A percentile compares a stretch with the other conserved stretches of the same genome.
These are phyloP conservation scores for Syzygium malaccense DNA, from an alignment of 441 rosid species.

Conservation along the genomic window DNA sequence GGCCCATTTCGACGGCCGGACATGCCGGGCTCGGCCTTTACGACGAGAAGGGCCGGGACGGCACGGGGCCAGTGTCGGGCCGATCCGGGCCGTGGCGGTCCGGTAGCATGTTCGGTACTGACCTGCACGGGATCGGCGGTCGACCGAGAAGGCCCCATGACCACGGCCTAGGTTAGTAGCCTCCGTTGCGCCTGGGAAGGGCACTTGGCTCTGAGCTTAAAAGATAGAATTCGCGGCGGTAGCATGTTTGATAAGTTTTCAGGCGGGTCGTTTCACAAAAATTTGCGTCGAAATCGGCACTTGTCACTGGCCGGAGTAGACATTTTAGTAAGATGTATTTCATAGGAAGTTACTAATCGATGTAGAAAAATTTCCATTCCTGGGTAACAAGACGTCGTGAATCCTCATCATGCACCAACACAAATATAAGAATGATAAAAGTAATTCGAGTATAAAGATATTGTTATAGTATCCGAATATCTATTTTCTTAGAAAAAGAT, in stretches of 20 bases:
- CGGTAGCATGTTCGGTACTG: background rate
- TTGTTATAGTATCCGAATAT: background rate
- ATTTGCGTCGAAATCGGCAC: background rate
- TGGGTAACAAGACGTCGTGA: background rate
- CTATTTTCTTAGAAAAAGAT: background rate
- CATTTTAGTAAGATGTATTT: background rate
- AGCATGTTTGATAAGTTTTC: background rate
- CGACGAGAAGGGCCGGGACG: background rate
- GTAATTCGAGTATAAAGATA: background rate
- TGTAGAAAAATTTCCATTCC: background rate
- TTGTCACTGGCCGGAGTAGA: background rate
- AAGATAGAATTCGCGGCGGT: background rate
- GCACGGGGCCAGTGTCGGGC: too few relatives aligned
- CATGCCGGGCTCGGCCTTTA: background rate
- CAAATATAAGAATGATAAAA: background rate
- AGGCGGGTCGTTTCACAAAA: background rate
- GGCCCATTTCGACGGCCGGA: background rate
- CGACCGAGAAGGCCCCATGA: accelerated
- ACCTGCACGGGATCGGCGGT: accelerated
- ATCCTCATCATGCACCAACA: background rate
- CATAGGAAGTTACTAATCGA: background rate
- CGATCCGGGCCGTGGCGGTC: too few relatives aligned
- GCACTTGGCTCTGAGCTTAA: background rate
- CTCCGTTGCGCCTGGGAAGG: background rate
- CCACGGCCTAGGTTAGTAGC: background rate